These are phyloP conservation scores for Umbilicus rupestris DNA, from an alignment of 164 flowering plant genomes.

Conservation along the genomic window DNA sequence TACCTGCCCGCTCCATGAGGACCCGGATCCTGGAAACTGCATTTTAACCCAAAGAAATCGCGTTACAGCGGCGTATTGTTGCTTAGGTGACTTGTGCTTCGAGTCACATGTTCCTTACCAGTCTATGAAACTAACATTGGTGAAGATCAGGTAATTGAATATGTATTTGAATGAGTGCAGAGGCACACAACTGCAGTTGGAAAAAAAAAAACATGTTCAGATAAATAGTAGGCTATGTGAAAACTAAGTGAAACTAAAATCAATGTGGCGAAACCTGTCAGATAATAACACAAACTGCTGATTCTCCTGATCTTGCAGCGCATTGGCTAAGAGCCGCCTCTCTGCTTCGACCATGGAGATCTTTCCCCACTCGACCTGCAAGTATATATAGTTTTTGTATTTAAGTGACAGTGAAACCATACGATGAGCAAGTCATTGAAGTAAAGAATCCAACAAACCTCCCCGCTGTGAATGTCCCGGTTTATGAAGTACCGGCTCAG, in stretches of 20 bases:
- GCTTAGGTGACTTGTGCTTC: not conserved
- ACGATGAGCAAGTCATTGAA: no score
- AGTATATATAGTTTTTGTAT: not conserved
- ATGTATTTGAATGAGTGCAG: slow-evolving; percentile 71
- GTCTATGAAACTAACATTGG: slow-evolving; percentile 87
- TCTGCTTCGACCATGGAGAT: slow-evolving; percentile 97
- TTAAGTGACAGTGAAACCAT: no score
- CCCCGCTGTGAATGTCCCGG: slow-evolving; percentile 61
- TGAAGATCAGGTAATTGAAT: slow-evolving; percentile 78
- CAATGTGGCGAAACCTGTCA: slow-evolving; percentile 46
- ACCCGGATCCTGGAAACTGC: slow-evolving; percentile 94
- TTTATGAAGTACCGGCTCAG: slow-evolving; percentile 52
- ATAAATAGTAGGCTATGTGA: not conserved
- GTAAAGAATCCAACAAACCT: slow-evolving; percentile 31
- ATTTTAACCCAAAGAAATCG: slow-evolving; percentile 4
- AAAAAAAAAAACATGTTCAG: slow-evolving; percentile 1
- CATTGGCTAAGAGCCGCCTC: slow-evolving; percentile 69
- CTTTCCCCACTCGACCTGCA: slow-evolving; percentile 82
- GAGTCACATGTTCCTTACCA: slow-evolving; percentile 35
- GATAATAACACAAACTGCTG: slow-evolving; percentile 89
- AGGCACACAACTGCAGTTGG: slow-evolving; percentile 79
- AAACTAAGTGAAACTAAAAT: not conserved
- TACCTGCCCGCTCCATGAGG: slow-evolving; percentile 93
- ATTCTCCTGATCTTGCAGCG: slow-evolving; percentile 74
- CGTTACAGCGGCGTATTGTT: not conserved